Evolutionary conservation across 768 basidiomycete species (phyloP).

Genomic region (Chalciporus sphaerocephalus): DNA sequence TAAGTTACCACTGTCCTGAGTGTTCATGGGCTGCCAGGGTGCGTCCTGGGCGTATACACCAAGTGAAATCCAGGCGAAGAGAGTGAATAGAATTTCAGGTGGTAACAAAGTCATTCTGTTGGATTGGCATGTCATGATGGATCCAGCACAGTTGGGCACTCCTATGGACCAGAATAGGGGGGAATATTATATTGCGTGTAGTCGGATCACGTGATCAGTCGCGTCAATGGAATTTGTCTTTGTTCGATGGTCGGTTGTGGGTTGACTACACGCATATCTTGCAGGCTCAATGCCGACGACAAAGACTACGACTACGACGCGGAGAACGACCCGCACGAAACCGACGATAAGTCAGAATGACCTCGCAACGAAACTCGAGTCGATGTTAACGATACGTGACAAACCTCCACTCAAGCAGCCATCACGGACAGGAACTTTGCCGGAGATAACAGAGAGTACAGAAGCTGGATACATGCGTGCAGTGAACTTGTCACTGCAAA

Average conservation of each 20-base stretch:
- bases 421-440: slow-evolving; percentile 1
- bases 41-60: background rate
- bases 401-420: slow-evolving; percentile 29
- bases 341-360: background rate
- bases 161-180: background rate
- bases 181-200: background rate
- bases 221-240: slow-evolving; percentile 4
- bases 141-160: background rate
- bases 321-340: slow-evolving; percentile 16
- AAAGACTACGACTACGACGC: slow-evolving; percentile 2
- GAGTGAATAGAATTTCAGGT: background rate
- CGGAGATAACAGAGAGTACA: slow-evolving; percentile 31
- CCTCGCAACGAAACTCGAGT: slow-evolving; percentile 17
- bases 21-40: background rate
- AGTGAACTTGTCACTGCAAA: slow-evolving; percentile 60
- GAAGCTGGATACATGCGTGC: slow-evolving; percentile 52
- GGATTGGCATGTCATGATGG: background rate
- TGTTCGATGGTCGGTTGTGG: background rate
- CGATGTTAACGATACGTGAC: slow-evolving; percentile 28
- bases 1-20: too few relatives aligned
- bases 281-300: slow-evolving; percentile 10
- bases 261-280: background rate
- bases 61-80: background rate
- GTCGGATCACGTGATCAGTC: slow-evolving; percentile 12
- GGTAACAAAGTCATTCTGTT: background rate